A percentile compares a stretch with the other conserved stretches of the same genome.
These are phyloP conservation scores for Daldinia sp. DNA, from an alignment of 2,329 filamentous ascomycete genomes.

Conservation along the genomic window DNA sequence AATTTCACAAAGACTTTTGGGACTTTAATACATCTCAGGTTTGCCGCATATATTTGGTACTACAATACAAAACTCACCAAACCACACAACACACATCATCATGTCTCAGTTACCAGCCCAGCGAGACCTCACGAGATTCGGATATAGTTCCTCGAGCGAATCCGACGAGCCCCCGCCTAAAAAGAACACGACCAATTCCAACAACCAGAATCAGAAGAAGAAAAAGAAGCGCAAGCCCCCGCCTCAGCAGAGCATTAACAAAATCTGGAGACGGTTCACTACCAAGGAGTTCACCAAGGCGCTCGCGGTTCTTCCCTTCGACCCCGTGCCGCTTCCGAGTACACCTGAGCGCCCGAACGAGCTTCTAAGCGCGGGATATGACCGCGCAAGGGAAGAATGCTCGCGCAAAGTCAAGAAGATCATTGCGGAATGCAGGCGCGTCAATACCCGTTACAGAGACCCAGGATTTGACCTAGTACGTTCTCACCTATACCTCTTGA, in stretches of 20 bases:
- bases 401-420: constrained; percentile 71
- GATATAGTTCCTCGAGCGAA: constrained; percentile 64
- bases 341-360: constrained; percentile 68
- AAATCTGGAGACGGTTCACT: constrained; percentile 73
- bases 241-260: constrained; percentile 75
- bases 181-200: constrained; percentile 47
- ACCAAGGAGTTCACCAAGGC: constrained; percentile 74
- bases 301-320: constrained; percentile 73
- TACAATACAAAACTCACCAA: neutral
- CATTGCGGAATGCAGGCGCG: constrained; percentile 73
- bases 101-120: constrained; percentile 35
- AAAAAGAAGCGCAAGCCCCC: constrained; percentile 68
- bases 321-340: constrained; percentile 66
- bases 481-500: constrained; percentile 31
- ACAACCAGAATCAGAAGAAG: constrained; percentile 63
- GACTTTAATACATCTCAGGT: constrained; percentile 5
- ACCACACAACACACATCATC: neutral
- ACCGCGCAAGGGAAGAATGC: constrained; percentile 74
- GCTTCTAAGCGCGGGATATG: constrained; percentile 69
- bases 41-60: neutral
- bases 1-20: constrained; percentile 1
- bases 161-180: constrained; percentile 59
- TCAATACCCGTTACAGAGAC: constrained; percentile 85
- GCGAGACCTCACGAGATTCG: constrained; percentile 51
- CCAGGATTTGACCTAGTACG: constrained; percentile 69